These are phyloP conservation scores for Grammothele lineata DNA, from an alignment of 768 basidiomycete species.

Conservation along the genomic window DNA sequence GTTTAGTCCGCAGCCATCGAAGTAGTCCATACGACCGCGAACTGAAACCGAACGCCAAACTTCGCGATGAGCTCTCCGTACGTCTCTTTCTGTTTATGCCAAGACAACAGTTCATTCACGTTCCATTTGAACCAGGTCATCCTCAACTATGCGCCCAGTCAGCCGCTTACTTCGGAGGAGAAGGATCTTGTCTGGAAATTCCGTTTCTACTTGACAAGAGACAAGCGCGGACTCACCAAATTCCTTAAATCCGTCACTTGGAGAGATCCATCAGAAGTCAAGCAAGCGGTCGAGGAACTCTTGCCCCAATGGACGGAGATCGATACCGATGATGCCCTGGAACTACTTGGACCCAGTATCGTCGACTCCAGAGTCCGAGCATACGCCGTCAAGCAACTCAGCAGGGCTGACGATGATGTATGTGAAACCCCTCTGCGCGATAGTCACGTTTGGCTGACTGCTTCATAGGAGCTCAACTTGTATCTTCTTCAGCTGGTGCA, in stretches of 20 bases:
- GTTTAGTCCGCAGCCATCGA: conserved; percentile 90
- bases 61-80: conserved; percentile 89
- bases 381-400: conserved; percentile 90
- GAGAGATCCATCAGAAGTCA: conserved; percentile 94
- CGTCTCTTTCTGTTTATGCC: conserved; percentile 31
- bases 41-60: conserved; percentile 94
- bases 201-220: conserved; percentile 92
- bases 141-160: conserved; percentile 87
- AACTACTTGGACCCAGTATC: conserved; percentile 85
- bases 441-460: neutral
- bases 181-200: conserved; percentile 99
- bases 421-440: neutral
- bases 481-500: conserved; percentile 97
- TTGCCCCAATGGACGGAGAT: conserved; percentile 97
- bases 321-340: conserved; percentile 94
- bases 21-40: conserved; percentile 94
- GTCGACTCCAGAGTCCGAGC: conserved; percentile 90
- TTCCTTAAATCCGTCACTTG: conserved; percentile 98
- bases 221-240: conserved; percentile 93
- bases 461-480: conserved; percentile 76
- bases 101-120: neutral
- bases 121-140: conserved; percentile 59
- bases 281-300: conserved; percentile 95
- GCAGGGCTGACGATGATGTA: conserved; percentile 88
- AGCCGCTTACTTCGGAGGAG: conserved; percentile 81